These are phyloP conservation scores for Mycena epipterygia DNA, from an alignment of 768 basidiomycete species.

Conservation along the genomic window DNA sequence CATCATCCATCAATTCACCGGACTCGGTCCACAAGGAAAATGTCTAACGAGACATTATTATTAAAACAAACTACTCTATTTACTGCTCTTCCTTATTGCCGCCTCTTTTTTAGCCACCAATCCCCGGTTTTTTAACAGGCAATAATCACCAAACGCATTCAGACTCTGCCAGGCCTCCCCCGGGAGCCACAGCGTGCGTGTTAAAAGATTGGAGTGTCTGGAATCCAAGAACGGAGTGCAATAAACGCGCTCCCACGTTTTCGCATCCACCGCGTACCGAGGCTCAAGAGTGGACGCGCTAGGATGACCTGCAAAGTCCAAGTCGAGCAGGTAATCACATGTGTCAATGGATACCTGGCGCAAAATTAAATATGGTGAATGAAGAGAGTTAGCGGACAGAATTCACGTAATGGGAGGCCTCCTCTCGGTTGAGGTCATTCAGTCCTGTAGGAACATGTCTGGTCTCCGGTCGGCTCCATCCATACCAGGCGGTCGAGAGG, in stretches of 20 bases:
- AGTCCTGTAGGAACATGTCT: constrained; percentile 71
- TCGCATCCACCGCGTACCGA: constrained; percentile 77
- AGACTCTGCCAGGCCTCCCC: constrained; percentile 72
- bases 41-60: no score
- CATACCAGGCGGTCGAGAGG: constrained; percentile 53
- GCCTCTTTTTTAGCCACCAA: constrained; percentile 53
- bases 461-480: constrained; percentile 65
- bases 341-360: constrained; percentile 73
- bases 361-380: constrained; percentile 24
- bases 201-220: constrained; percentile 76
- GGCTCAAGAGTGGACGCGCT: constrained; percentile 73
- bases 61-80: neutral
- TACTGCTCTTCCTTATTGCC: constrained; percentile 18
- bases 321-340: constrained; percentile 94
- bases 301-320: constrained; percentile 85
- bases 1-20: no score
- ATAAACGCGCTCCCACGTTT: constrained; percentile 84
- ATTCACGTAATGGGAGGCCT: constrained; percentile 80
- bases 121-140: constrained; percentile 79
- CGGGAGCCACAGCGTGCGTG: constrained; percentile 87
- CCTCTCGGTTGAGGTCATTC: constrained; percentile 92
- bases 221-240: constrained; percentile 91
- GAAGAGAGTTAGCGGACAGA: constrained; percentile 3
- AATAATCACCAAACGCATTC: constrained; percentile 93
- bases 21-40: no score